Evolutionary conservation across 2,329 filamentous ascomycete genomes (phyloP).

Genomic region (Calonectria leucothoes): DNA sequence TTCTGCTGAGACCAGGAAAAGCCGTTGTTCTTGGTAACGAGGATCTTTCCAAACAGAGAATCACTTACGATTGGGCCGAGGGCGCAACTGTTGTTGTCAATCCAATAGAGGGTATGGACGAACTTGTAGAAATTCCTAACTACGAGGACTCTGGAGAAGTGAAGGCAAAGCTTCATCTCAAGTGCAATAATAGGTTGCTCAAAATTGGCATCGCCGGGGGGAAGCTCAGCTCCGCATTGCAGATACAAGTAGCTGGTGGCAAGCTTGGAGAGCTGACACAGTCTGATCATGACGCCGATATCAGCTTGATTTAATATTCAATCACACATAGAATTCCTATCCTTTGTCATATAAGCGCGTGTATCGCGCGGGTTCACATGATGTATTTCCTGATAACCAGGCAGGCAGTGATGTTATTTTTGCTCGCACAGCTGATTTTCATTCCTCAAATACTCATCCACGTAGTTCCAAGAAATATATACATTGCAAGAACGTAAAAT

Average conservation of each 20-base stretch:
- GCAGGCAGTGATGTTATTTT: too few species aligned
- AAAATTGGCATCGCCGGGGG: not conserved
- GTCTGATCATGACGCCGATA: not conserved
- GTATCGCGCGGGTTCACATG: too few species aligned
- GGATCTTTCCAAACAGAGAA: slow-evolving; percentile 46
- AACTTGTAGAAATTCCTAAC: not conserved
- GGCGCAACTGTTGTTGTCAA: slow-evolving; percentile 61
- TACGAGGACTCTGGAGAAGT: not conserved
- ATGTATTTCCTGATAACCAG: too few species aligned
- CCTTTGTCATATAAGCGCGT: too few species aligned
- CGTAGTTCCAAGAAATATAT: too few species aligned
- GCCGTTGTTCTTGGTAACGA: slow-evolving; percentile 58
- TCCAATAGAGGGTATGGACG: slow-evolving; percentile 39
- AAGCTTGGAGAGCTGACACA: not conserved
- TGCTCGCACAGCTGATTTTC: too few species aligned
- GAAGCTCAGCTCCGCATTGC: not conserved
- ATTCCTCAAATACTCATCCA: too few species aligned
- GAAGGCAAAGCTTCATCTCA: not conserved
- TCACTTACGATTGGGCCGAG: slow-evolving; percentile 58
- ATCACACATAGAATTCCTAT: too few species aligned
- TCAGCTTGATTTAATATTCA: not conserved
- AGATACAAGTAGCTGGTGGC: not conserved
- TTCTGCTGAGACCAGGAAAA: slow-evolving; percentile 67
- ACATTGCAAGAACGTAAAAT: too few species aligned
- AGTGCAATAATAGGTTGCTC: not conserved